Evolutionary conservation across 2,329 filamentous ascomycete genomes (phyloP).

Genomic region (Calonectria pauciramosa): DNA sequence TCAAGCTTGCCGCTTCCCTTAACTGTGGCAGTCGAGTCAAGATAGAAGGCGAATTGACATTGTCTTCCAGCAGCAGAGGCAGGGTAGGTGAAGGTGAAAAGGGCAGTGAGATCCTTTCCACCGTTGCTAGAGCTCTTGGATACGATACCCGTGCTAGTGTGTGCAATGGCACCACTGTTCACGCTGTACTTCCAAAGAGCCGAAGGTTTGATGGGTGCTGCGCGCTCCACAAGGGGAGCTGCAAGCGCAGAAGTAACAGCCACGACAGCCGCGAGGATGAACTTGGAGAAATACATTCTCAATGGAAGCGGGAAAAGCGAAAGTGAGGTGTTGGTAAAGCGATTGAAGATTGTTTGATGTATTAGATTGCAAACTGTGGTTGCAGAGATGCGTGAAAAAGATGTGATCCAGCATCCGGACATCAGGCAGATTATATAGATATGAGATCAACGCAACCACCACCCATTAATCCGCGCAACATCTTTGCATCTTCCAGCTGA

Average conservation of each 20-base stretch:
- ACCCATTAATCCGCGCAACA: no score
- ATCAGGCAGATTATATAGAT: background rate
- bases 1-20: constrained; percentile 45
- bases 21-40: constrained; percentile 34
- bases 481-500: background rate
- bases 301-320: background rate
- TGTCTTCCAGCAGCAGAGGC: constrained; percentile 34
- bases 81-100: constrained; percentile 48
- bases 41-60: constrained; percentile 46
- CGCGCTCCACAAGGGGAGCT: constrained; percentile 34
- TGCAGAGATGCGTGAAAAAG: background rate
- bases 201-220: constrained; percentile 35
- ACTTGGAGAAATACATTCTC: constrained; percentile 42
- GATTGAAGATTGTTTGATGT: background rate
- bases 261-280: constrained; percentile 35
- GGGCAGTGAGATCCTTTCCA: constrained; percentile 46
- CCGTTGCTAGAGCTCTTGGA: constrained; percentile 39
- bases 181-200: constrained; percentile 41
- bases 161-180: constrained; percentile 39
- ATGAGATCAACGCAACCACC: background rate
- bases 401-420: background rate
- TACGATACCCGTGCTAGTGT: constrained; percentile 27
- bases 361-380: background rate
- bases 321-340: background rate
- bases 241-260: constrained; percentile 38